Evolutionary conservation across 495 filamentous ascomycete species (phyloP).

Genomic region (Stereocaulon alpinum): DNA sequence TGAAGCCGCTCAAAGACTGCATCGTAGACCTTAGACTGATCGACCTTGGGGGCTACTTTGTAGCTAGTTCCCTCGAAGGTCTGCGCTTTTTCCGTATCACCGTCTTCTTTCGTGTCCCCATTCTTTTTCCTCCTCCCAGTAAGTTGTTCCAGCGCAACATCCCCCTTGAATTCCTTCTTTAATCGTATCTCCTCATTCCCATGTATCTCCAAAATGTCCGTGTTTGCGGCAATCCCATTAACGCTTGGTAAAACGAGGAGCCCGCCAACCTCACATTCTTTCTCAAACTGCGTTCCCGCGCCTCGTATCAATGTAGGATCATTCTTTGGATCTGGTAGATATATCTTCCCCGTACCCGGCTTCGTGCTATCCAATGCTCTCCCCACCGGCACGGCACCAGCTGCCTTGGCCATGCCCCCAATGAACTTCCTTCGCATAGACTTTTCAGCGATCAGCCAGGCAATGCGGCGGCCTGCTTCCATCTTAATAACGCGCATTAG

Average conservation of each 20-base stretch:
- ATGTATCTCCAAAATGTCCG: slow-evolving; percentile 69
- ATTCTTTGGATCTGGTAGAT: slow-evolving; percentile 79
- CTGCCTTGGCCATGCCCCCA: slow-evolving; percentile 64
- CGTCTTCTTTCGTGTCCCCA: slow-evolving; percentile 43
- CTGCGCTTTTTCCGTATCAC: slow-evolving; percentile 26
- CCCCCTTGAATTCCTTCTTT: slow-evolving; percentile 75
- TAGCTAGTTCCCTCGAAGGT: slow-evolving; percentile 67
- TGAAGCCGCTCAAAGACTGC: slow-evolving; percentile 77
- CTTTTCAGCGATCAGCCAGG: slow-evolving; percentile 88
- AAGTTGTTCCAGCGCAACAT: slow-evolving; percentile 60
- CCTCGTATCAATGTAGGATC: slow-evolving; percentile 80
- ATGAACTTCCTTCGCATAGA: slow-evolving; percentile 84
- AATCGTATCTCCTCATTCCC: slow-evolving; percentile 72
- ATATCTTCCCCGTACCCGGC: slow-evolving; percentile 67
- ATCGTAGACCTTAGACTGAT: slow-evolving; percentile 88
- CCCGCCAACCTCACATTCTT: slow-evolving; percentile 64
- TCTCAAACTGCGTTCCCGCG: slow-evolving; percentile 74
- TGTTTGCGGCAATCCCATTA: slow-evolving; percentile 65
- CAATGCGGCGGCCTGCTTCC: slow-evolving; percentile 78
- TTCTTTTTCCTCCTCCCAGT: slow-evolving; percentile 59
- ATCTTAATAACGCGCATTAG: slow-evolving; percentile 79
- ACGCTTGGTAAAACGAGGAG: slow-evolving; percentile 76
- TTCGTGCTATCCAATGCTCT: slow-evolving; percentile 82
- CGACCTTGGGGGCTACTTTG: slow-evolving; percentile 85
- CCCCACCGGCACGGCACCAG: slow-evolving; percentile 80